Conservation (phyloP, 345 rosid genomes). For the Pistacia atlantica region DNA sequence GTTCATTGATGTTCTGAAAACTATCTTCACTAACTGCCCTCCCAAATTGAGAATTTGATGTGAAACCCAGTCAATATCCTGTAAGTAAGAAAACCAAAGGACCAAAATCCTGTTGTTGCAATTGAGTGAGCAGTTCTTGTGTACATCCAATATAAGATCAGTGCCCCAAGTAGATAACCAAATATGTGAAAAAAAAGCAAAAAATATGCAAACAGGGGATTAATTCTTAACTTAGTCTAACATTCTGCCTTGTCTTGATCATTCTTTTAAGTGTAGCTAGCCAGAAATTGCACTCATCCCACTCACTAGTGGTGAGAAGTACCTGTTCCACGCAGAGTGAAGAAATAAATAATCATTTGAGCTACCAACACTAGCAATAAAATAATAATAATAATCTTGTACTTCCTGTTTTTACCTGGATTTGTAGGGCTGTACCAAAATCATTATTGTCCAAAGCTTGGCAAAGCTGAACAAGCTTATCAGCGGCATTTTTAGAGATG, state of each 20-base stretch:
- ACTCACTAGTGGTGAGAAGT: constrained; percentile 87
- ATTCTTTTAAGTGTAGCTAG: constrained; percentile 85
- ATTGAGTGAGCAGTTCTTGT: constrained; percentile 22
- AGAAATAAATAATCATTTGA: not conserved
- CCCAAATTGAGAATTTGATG: constrained; percentile 11
- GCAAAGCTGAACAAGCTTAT: constrained; percentile 86
- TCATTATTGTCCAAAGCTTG: constrained; percentile 85
- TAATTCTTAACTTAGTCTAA: constrained; percentile 53
- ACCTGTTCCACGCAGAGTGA: constrained; percentile 47
- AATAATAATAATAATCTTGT: not conserved
- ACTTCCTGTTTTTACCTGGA: constrained; percentile 57
- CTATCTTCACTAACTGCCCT: constrained; percentile 25
- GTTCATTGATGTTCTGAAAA: constrained; percentile 27
- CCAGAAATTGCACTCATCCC: constrained; percentile 99
- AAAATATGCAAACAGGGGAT: constrained; percentile 7
- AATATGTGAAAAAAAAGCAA: constrained; percentile 13
- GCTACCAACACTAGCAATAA: not conserved
- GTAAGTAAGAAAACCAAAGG: constrained; percentile 12
- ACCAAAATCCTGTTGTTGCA: constrained; percentile 21
- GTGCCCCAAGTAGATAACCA: constrained; percentile 10
- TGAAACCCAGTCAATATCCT: constrained; percentile 24
- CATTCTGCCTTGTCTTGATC: constrained; percentile 86
- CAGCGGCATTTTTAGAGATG: constrained; percentile 89
- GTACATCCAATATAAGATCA: constrained; percentile 23
- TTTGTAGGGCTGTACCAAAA: constrained; percentile 77